Evolutionary conservation across 2,329 filamentous ascomycete genomes (phyloP), one percentile per base, ranked within the genome.

Genomic region (Trichoderma breve): DNA sequence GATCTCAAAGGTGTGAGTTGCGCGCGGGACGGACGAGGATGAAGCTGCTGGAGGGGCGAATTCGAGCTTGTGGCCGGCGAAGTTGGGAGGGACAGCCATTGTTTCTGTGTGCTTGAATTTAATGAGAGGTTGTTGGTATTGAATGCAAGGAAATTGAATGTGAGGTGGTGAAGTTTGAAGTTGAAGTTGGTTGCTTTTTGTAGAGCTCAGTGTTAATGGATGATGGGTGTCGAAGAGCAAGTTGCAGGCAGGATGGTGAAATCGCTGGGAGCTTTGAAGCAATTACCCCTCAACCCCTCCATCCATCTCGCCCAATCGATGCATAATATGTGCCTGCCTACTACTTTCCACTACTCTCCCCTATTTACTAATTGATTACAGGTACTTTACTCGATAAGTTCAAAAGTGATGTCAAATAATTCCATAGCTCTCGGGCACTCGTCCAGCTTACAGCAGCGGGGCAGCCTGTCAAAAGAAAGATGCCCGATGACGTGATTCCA

Each of bases 11-110:
- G 88, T 90, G 83, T 91, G 89, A 18, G 85, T 80, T 6, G 86
- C 82, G 51, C 84, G 82, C 8, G 83, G 79, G 18, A 83, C 78
- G 18, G 79, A 76, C n/a, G 81, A 77, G 34, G 28, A 28, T 3
- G 81, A 72, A 34, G 80, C 71, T 39, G 82, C 74, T 18, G 81
- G 76, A 14, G 81, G 71, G 67, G 80, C 81, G 79, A 89, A 86
- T 75, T 81, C 78, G 64, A 94, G 86, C 80, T 89, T 91, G 78
- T 93, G 91, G 74, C 89, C 92, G 18, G 90, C 91, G 83, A 93
- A 94, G 79, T 91, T 93, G 76, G 92, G 92, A 75, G 92, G 89
- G 77, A 95, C 87, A 34, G 92, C 91, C 92, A 95, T 95, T 68
- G 73, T 70, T 34, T 21, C 15, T 15, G 26, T 51, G 43, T 51